Conservation (phyloP, 2,329 filamentous ascomycete genomes). For the Diaporthe caulivora region DNA sequence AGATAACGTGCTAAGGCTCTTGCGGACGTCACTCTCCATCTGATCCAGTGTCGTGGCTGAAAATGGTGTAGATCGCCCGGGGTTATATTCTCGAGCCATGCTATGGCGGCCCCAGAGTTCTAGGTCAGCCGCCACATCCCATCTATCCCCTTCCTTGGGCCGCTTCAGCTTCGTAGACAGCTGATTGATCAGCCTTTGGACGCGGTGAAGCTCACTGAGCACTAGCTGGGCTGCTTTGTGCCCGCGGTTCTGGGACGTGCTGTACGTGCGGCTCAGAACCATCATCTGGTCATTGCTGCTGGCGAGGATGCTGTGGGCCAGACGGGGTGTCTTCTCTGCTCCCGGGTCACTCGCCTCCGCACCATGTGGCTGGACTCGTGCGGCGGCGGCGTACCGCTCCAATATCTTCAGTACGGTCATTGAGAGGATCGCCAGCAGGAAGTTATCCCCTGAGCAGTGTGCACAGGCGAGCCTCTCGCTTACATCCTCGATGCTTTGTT, state of each 20-base stretch:
- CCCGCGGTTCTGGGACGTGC: not conserved
- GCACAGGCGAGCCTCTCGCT: not conserved
- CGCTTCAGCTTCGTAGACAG: not conserved
- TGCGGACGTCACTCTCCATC: conserved; percentile 3
- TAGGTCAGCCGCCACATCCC: not conserved
- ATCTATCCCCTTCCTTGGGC: not conserved
- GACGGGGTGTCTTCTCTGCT: not conserved
- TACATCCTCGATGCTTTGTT: not conserved
- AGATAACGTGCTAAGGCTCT: not conserved
- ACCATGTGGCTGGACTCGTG: not conserved
- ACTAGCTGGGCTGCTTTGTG: not conserved
- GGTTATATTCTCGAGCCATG: not conserved
- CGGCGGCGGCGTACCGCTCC: conserved; percentile 1
- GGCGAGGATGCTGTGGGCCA: not conserved
- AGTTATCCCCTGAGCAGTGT: not conserved
- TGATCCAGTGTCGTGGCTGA: not conserved
- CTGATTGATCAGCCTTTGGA: not conserved
- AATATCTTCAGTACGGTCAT: conserved; percentile 1
- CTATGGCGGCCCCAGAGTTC: not conserved
- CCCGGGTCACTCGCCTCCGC: not conserved
- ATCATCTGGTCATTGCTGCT: not conserved
- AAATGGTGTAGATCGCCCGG: not conserved
- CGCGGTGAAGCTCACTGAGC: conserved; percentile 1
- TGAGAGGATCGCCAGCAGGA: not conserved
- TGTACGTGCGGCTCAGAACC: not conserved